Evolutionary conservation across 768 basidiomycete genomes (phyloP).

Genomic region (Psilocybe azurescens): DNA sequence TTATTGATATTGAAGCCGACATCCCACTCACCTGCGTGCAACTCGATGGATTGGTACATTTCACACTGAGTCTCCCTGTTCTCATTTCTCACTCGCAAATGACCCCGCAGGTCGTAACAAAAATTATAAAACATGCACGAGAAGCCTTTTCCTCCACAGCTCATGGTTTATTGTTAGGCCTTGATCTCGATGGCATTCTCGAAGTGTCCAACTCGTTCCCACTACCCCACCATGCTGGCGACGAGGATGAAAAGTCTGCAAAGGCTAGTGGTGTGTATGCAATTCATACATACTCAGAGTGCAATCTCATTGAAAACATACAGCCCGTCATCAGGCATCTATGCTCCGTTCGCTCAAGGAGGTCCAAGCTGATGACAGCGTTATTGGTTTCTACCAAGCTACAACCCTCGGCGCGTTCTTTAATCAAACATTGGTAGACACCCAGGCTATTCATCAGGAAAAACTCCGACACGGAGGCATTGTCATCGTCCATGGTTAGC

Average conservation of each 20-base stretch:
- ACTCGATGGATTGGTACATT: constrained; percentile 80
- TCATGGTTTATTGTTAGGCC: constrained; percentile 86
- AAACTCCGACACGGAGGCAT: constrained; percentile 86
- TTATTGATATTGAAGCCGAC: constrained; percentile 92
- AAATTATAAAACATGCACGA: constrained; percentile 91
- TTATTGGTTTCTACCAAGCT: constrained; percentile 94
- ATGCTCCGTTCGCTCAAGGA: constrained; percentile 91
- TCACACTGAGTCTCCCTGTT: neutral
- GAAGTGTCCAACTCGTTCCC: constrained; percentile 94
- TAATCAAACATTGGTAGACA: constrained; percentile 80
- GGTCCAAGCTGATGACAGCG: constrained; percentile 88
- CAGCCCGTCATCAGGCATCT: constrained; percentile 81
- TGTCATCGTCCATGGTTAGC: constrained; percentile 81
- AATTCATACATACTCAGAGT: constrained; percentile 12
- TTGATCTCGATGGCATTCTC: constrained; percentile 89
- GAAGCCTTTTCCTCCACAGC: constrained; percentile 77
- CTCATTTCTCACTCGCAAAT: constrained; percentile 6
- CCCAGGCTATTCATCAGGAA: constrained; percentile 85
- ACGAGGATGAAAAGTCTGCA: constrained; percentile 83
- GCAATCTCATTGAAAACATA: neutral
- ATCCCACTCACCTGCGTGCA: constrained; percentile 82
- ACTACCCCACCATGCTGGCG: constrained; percentile 71
- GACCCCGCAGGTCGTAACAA: constrained; percentile 76
- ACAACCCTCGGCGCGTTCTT: constrained; percentile 86
- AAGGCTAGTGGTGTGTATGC: constrained; percentile 69